Base-by-base conservation (phyloP, 1,284 basidiomycete genomes). In the Trametes versicolor region DNA sequence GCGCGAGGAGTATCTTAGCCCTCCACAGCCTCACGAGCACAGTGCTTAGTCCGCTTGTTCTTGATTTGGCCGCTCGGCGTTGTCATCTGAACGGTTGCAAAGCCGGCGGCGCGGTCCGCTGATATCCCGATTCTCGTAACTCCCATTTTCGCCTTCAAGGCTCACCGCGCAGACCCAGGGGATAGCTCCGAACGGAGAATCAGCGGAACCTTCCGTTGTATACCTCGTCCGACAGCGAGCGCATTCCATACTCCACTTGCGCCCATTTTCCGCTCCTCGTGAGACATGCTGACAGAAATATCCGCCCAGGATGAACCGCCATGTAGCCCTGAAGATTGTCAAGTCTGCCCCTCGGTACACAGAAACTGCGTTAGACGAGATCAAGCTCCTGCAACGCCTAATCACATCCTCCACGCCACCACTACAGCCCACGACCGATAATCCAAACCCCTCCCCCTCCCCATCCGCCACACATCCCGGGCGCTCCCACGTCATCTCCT, bases 281-380 rank as follows among this genome's bases (percentile, higher is more conserved):
- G 23, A 19, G 0, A 45, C 9, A 13, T 8, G 7, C 32, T 49
- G n/a, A 37, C 32, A 48, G 25, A 58, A 36, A 36, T 49, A 32
- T 29, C 36, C 37, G 17, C 41, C 36, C 80, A 98, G 96, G 76
- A 86, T 95, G 78, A 91, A 95, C 74, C 94, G 96, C 49, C 98
- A 99, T 80, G 98, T 99, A 71, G 97, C 97, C 10, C 91, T 99
- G 78, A 99, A 99, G 80, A 95, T 99, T 72, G 98, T 99, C 78
- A 99, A 99, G 81, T 98, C 96, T 13, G 97, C 97, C 0, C 91
- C 93, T 0, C 88, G 98, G 65, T 99, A 99, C 80, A 99, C 97
- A 2, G 98, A 99, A 77, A 99, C 97, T 0, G 98, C 97, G 0
- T 83, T 99, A 39, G 97, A 99, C 83, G 98, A 99, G 81, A 99